These are phyloP conservation scores for Talinum fruticosum DNA, from an alignment of 148 eudicot genomes.

Conservation along the genomic window DNA sequence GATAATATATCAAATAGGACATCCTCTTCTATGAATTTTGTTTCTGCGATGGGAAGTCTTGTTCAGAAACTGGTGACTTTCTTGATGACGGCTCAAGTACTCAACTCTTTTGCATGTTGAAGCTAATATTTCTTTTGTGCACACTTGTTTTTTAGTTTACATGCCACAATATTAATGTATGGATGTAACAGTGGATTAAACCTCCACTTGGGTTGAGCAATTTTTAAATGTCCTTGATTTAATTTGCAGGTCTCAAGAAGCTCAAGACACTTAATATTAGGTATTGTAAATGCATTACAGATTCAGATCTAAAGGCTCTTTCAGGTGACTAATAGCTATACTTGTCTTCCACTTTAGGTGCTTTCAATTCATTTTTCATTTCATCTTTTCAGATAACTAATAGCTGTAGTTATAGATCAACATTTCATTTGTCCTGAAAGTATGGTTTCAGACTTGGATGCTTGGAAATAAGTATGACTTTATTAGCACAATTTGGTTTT, in stretches of 20 bases:
- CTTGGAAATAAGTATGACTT: not conserved
- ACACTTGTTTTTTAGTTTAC: too few relatives aligned
- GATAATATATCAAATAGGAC: not conserved
- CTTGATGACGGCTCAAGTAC: not conserved
- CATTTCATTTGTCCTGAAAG: not conserved
- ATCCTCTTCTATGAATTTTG: not conserved
- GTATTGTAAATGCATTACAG: constrained; percentile 35
- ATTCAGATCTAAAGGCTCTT: constrained; percentile 36
- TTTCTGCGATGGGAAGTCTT: not conserved
- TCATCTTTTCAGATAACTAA: not conserved
- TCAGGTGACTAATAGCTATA: constrained; percentile 28
- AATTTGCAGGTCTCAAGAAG: constrained; percentile 34
- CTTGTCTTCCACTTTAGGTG: not conserved
- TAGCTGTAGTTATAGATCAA: not conserved
- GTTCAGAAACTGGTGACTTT: not conserved
- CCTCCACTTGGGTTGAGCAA: not conserved
- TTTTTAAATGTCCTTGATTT: not conserved
- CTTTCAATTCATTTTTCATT: not conserved
- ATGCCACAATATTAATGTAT: too few relatives aligned
- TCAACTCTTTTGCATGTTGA: not conserved
- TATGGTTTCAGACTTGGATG: not conserved
- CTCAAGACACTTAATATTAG: constrained; percentile 35
- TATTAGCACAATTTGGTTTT: not conserved
- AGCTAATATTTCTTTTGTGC: not conserved
- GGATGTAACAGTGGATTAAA: not conserved